Base-by-base conservation (phyloP, 257 asterid genomes). In the Solanum chiquidenum region DNA sequence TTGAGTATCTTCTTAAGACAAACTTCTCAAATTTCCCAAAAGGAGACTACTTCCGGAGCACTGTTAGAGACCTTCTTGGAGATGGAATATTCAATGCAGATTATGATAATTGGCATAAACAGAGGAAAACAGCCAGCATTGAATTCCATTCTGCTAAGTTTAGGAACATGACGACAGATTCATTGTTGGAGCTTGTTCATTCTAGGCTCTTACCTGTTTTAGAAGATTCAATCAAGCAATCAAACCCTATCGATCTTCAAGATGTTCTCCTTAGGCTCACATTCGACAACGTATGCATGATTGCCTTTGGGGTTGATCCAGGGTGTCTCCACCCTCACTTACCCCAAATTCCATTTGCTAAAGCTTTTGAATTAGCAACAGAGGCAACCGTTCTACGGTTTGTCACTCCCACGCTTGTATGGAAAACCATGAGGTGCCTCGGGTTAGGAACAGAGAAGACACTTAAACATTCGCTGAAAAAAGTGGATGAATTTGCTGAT, bases 281-380 rank as follows among this genome's bases (percentile, higher is more conserved):
- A 3, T 96, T 96, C 82, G 99, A 96, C 38, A 96, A 96, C 83
- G 98, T 96, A 2, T 96, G 98, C 89, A 95, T 95, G 94, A 95
- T 96, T n/a, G 99, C 99, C 0, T 95, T 96, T 68, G 99, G 99
- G 1, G 98, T 94, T 66, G 99, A 96, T 87, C 99, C 99, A 0
- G 98, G 99, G 1, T 96, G 98, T 85, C 91, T 96, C 49, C 37
- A 90, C 27, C 93, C 90, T 42, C 97, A 95, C 14, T 89, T 94
- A 89, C 98, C 99, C 4, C 95, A 94, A n/a, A 93, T 95, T 27
- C 98, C 98, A 0, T 96, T 96, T 71, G 99, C 99, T 34, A 68
- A 74, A 5, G 98, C 99, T 4, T 96, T 96, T 44, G 99, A 96
- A 91, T 94, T 91, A 6, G 99, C 99, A 58, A 96, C 99, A 1